A percentile compares a stretch with the other conserved stretches of the same genome.
Evolutionary conservation across 768 basidiomycete species (phyloP).

Genomic region (Termitomyces sp.): DNA sequence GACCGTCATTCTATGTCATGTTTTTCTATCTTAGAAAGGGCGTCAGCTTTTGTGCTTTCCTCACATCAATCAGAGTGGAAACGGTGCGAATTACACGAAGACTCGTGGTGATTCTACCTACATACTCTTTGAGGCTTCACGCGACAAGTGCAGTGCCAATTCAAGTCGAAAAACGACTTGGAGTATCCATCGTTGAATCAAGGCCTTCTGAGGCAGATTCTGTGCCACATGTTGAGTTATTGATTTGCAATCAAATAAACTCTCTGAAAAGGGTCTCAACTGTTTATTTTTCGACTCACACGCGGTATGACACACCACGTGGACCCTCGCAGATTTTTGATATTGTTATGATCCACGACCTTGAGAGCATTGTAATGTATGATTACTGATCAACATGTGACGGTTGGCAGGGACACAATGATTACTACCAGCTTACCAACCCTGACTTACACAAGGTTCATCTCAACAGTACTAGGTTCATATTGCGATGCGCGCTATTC

Average conservation of each 20-base stretch:
- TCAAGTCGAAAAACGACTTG: background rate
- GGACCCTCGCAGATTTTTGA: background rate
- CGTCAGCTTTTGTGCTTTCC: background rate
- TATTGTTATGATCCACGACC: background rate
- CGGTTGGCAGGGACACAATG: background rate
- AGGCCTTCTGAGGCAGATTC: background rate
- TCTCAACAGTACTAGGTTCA: background rate
- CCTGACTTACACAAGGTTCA: background rate
- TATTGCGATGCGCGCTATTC: slow-evolving; percentile 63
- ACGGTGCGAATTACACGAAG: background rate
- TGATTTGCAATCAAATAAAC: background rate
- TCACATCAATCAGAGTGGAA: background rate
- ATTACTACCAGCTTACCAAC: background rate
- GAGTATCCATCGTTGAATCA: background rate
- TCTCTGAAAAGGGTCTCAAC: background rate
- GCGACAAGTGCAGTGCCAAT: background rate
- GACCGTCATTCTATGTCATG: too few relatives aligned
- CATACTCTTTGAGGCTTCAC: background rate
- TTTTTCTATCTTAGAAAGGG: too few relatives aligned
- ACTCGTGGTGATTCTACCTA: background rate
- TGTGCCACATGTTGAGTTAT: background rate
- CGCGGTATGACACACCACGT: background rate
- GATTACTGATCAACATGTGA: background rate
- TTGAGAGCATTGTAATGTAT: background rate
- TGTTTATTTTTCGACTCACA: background rate